Conservation (phyloP, 164 flowering plant genomes). For the Buxus sempervirens region DNA sequence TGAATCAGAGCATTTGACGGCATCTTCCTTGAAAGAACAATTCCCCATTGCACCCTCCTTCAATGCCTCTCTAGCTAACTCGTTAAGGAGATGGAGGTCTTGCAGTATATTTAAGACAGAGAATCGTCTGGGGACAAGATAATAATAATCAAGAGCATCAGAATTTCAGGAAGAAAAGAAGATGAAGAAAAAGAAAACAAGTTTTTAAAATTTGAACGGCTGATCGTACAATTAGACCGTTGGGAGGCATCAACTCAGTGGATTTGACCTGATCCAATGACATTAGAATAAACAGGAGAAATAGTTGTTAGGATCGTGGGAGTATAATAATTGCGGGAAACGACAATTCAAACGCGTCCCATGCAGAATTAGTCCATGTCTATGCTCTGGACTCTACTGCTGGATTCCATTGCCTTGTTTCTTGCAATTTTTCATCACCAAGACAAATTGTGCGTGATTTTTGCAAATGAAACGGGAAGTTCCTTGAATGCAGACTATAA, state of each 20-base stretch:
- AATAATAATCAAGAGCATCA: too few relatives aligned
- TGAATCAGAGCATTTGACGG: constrained; percentile 8
- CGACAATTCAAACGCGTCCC: constrained; percentile 16
- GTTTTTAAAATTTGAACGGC: constrained; percentile 14
- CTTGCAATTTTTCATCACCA: too few relatives aligned
- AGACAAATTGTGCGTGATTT: too few relatives aligned
- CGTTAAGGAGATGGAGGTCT: not conserved
- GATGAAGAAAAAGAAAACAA: constrained; percentile 19
- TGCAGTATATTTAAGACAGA: constrained; percentile 4
- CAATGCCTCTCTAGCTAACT: too few relatives aligned
- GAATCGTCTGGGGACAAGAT: too few relatives aligned
- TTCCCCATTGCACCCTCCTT: constrained; percentile 44
- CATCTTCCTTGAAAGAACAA: constrained; percentile 40
- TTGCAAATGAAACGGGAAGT: too few relatives aligned
- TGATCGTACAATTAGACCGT: constrained; percentile 32
- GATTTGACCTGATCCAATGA: constrained; percentile 7
- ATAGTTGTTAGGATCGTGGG: too few relatives aligned
- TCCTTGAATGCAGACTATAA: too few relatives aligned
- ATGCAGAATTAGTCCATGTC: not conserved
- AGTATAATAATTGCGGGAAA: not conserved
- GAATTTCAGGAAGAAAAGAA: too few relatives aligned
- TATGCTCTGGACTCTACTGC: too few relatives aligned
- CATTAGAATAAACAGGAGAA: constrained; percentile 4
- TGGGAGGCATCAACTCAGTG: constrained; percentile 15
- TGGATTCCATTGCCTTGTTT: too few relatives aligned